Evolutionary conservation across 495 filamentous ascomycete species (phyloP), one percentile per base, ranked within the genome.

Genomic region (Penicillium robsamsonii): DNA sequence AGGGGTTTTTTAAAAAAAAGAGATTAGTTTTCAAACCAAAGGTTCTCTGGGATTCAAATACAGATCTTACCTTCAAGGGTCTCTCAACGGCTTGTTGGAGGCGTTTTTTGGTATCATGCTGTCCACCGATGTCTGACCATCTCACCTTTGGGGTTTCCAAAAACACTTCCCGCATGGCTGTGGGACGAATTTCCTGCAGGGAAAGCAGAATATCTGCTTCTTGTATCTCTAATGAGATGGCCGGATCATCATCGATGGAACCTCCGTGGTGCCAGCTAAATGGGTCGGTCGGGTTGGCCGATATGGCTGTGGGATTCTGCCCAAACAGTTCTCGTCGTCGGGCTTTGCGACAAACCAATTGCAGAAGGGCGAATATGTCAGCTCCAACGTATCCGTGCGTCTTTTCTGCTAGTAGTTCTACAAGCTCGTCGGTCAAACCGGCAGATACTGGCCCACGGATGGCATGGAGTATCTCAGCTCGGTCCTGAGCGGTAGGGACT

Each of bases 61-160:
- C 27, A 22, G 5, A 27, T 22, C 69, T 61, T 74, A 88, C 85
- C 63, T 81, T 85, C 24, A 90, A 69, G 13, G 87, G 89, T 65
- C 84, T 81, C 60, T 87, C 80, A 8, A 88, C 79, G 11, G 84
- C 82, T 57, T 83, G 72, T 53, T 85, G 78, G 18, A 92, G 77
- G 62, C 80, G 69, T 56, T 83, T 76, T 64, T 96, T 96, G 58
- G 96, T 86, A 41, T 84, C 80, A 56, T 88, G 83, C 61, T 95
- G 89, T 11, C 94, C 94, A 43, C 91, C 94, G 55, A 98, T 95
- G 67, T 98, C 91, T 27, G 79, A 77, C 91, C 91, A 98, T 63
- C 79, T 81, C 45, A 96, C 86, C 46, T 89, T 92, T 0, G 94
- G 93, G 2, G 88, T 87, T 63, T 96, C 88, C 47, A 96, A 72